phyloP scores from a whole-genome alignment of 2,329 filamentous ascomycete species.

The Fusarium sp. region DNA sequence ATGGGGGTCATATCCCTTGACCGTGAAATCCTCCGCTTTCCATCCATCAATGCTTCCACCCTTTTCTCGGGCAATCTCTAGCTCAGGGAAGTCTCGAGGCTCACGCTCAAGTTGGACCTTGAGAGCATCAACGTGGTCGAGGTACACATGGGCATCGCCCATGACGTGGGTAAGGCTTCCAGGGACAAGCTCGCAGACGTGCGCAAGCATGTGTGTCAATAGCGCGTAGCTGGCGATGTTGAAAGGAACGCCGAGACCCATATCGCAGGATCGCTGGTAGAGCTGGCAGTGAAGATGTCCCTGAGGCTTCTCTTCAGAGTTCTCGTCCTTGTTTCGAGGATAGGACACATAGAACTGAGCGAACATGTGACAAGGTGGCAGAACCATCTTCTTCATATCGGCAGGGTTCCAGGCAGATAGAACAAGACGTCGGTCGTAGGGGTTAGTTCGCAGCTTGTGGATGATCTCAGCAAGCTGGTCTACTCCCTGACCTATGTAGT shows the following conservation, averaged over 20 bases:
- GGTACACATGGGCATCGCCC: constrained; percentile 97
- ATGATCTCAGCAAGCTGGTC: constrained; percentile 95
- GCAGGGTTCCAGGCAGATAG: constrained; percentile 94
- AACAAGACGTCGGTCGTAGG: constrained; percentile 91
- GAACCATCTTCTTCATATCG: constrained; percentile 87
- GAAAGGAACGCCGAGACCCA: constrained; percentile 97
- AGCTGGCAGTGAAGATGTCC: constrained; percentile 87
- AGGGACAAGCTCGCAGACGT: constrained; percentile 84
- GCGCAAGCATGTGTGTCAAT: constrained; percentile 93
- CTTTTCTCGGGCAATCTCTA: constrained; percentile 77
- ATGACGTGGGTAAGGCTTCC: constrained; percentile 94
- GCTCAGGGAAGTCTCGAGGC: constrained; percentile 81
- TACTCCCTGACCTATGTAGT: constrained; percentile 90
- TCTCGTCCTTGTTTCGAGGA: constrained; percentile 57
- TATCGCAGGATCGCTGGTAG: constrained; percentile 95
- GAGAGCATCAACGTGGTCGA: constrained; percentile 91
- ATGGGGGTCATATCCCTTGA: constrained; percentile 90
- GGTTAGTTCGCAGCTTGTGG: constrained; percentile 82
- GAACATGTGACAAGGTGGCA: constrained; percentile 98
- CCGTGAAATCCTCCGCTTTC: constrained; percentile 86
- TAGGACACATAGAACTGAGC: constrained; percentile 94
- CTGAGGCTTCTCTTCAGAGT: constrained; percentile 58
- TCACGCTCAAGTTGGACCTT: constrained; percentile 83
- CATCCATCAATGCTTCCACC: constrained; percentile 89
- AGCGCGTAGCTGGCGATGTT: constrained; percentile 97